A percentile compares a stretch with the other conserved stretches of the same genome.
Conservation (phyloP, 2,329 filamentous ascomycete species). For the Rutstroemia sp. region DNA sequence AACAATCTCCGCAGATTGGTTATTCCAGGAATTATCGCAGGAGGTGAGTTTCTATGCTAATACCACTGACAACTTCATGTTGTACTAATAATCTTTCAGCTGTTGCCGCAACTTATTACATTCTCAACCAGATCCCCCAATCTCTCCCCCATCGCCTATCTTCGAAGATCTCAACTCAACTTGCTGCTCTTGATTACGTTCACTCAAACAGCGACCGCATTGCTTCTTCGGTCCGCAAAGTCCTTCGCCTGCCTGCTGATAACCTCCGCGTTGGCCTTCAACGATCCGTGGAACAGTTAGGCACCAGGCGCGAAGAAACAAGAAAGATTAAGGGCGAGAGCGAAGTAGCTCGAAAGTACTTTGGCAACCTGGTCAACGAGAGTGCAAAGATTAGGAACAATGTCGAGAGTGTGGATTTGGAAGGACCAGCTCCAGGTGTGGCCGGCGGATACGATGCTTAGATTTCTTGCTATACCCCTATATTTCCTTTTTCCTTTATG, state of each 20-base stretch:
- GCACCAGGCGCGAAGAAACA: slow-evolving; percentile 71
- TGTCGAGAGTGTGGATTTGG: slow-evolving; percentile 30
- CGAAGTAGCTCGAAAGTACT: slow-evolving; percentile 83
- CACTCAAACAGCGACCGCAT: slow-evolving; percentile 84
- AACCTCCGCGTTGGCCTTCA: slow-evolving; percentile 79
- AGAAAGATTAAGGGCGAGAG: slow-evolving; percentile 75
- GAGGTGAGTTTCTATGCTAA: slow-evolving; percentile 52
- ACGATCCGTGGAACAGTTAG: slow-evolving; percentile 77
- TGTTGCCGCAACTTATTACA: slow-evolving; percentile 67
- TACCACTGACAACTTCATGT: slow-evolving; percentile 8
- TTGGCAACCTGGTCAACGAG: slow-evolving; percentile 71
- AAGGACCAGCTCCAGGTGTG: slow-evolving; percentile 29
- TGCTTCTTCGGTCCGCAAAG: slow-evolving; percentile 76
- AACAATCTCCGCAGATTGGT: slow-evolving; percentile 76
- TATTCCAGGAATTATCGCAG: slow-evolving; percentile 69
- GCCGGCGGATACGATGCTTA: slow-evolving; percentile 27
- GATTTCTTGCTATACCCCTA: slow-evolving; percentile 9
- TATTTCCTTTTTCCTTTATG: slow-evolving; percentile 5
- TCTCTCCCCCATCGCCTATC: slow-evolving; percentile 82
- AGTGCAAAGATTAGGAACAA: slow-evolving; percentile 43
- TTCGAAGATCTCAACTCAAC: slow-evolving; percentile 73
- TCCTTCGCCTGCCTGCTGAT: slow-evolving; percentile 79
- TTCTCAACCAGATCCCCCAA: slow-evolving; percentile 79
- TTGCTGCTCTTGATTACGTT: slow-evolving; percentile 82
- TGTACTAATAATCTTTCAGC: slow-evolving; percentile 43